These are phyloP conservation scores for Leccinum angustisporum DNA, from an alignment of 1,284 basidiomycete species.

Conservation along the genomic window DNA sequence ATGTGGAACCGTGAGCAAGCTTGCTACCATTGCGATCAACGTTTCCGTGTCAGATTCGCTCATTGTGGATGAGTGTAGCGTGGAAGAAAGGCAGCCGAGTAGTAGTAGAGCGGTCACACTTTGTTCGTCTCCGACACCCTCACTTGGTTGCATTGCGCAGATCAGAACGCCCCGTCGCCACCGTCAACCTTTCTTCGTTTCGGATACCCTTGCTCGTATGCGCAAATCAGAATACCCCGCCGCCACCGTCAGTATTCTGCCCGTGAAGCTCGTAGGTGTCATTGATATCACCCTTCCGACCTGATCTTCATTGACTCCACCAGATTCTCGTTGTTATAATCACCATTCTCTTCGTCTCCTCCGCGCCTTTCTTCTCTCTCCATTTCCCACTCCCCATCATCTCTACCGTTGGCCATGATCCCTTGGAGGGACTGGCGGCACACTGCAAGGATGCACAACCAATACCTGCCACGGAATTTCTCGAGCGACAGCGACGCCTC, in stretches of 20 bases:
- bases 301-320: not conserved
- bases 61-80: conserved; percentile 18
- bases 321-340: conserved; percentile 17
- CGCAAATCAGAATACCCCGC: conserved; percentile 1
- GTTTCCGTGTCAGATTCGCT: conserved; percentile 60
- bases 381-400: not conserved
- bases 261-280: conserved; percentile 18
- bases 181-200: not conserved
- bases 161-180: not conserved
- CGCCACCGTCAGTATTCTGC: not conserved
- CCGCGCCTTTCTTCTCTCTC: conserved; percentile 1
- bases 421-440: conserved; percentile 41
- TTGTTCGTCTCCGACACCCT: no score
- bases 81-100: not conserved
- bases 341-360: conserved; percentile 6
- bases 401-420: conserved; percentile 3
- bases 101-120: not conserved
- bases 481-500: conserved; percentile 51
- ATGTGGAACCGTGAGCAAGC: conserved; percentile 46
- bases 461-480: conserved; percentile 50
- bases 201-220: conserved; percentile 9
- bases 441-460: conserved; percentile 55
- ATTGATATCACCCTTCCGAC: not conserved
- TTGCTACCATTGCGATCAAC: conserved; percentile 63
- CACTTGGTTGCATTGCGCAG: conserved; percentile 12